phyloP scores from a whole-genome alignment of 202 grass and related monocot species.

The Musa balbisiana region DNA sequence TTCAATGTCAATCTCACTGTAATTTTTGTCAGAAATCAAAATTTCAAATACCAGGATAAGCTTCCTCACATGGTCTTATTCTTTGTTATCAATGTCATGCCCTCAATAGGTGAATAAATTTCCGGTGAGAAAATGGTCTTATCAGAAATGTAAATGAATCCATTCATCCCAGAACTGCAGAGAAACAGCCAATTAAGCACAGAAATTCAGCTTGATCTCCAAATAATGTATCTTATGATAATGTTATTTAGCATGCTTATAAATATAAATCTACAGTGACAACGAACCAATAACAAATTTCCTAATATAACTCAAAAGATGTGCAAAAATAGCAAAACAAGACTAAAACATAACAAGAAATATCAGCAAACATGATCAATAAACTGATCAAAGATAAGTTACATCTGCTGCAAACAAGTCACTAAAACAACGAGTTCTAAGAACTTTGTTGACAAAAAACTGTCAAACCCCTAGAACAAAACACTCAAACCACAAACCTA shows the following conservation, averaged over 20 bases:
- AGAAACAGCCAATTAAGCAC: constrained; percentile 13
- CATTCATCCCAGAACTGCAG: constrained; percentile 41
- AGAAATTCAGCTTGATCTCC: constrained; percentile 7
- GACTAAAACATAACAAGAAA: no score
- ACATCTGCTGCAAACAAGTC: no score
- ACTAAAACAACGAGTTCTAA: no score
- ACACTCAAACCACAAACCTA: no score
- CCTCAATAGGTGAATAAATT: constrained; percentile 34
- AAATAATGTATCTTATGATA: not conserved
- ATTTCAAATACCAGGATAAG: not conserved
- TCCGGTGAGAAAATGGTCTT: constrained; percentile 27
- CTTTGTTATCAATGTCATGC: constrained; percentile 29
- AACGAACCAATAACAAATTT: not conserved
- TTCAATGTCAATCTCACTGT: not conserved
- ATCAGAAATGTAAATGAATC: constrained; percentile 35
- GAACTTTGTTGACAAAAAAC: no score
- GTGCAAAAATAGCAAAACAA: no score
- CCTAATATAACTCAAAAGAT: no score
- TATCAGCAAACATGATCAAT: no score
- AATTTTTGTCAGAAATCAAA: no score
- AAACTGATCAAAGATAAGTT: no score
- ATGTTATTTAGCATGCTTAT: not conserved
- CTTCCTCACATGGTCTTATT: constrained; percentile 33
- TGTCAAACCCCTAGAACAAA: no score
- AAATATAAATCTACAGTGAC: not conserved